A percentile compares a stretch with the other conserved stretches of the same genome.
Conservation (phyloP, 2,329 filamentous ascomycete genomes). For the Colletotrichum falcatum region DNA sequence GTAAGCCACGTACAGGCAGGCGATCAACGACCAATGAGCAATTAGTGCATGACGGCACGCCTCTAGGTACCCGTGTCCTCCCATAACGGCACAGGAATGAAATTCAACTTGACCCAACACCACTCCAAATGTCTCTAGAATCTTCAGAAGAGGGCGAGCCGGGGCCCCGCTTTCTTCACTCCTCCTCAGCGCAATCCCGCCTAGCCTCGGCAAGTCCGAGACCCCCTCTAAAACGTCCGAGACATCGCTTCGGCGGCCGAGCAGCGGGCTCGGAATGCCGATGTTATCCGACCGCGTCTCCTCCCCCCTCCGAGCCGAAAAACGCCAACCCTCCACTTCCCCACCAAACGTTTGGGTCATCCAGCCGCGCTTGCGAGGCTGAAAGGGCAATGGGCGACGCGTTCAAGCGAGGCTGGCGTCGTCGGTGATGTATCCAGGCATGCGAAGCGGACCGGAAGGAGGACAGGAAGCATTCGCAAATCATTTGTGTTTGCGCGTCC, state of each 20-base stretch:
- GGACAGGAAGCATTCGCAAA: not conserved
- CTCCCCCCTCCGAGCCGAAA: not conserved
- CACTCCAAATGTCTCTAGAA: not conserved
- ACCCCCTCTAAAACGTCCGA: not conserved
- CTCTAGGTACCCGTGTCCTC: too few relatives aligned
- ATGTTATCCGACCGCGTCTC: constrained; percentile 28
- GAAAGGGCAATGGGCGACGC: not conserved
- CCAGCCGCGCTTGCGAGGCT: not conserved
- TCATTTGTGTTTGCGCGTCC: too few relatives aligned
- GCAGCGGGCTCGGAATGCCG: constrained; percentile 32
- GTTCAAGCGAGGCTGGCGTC: not conserved
- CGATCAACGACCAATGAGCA: too few relatives aligned
- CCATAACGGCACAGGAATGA: too few relatives aligned
- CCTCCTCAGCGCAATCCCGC: constrained; percentile 1
- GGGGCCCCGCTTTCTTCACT: constrained; percentile 9
- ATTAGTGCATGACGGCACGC: not conserved
- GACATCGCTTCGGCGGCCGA: constrained; percentile 25
- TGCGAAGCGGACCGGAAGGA: not conserved
- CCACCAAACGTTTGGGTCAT: too few relatives aligned
- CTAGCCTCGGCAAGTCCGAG: constrained; percentile 20
- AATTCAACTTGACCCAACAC: too few relatives aligned
- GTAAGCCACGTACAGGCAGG: too few relatives aligned
- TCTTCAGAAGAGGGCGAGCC: not conserved
- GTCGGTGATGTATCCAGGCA: not conserved
- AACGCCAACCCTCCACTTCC: too few relatives aligned